Percentiles rank a stretch among this genome's conserved stretches.
Evolutionary conservation across 805 yeast species (phyloP).

Genomic region (Starmerella vaccinii): DNA sequence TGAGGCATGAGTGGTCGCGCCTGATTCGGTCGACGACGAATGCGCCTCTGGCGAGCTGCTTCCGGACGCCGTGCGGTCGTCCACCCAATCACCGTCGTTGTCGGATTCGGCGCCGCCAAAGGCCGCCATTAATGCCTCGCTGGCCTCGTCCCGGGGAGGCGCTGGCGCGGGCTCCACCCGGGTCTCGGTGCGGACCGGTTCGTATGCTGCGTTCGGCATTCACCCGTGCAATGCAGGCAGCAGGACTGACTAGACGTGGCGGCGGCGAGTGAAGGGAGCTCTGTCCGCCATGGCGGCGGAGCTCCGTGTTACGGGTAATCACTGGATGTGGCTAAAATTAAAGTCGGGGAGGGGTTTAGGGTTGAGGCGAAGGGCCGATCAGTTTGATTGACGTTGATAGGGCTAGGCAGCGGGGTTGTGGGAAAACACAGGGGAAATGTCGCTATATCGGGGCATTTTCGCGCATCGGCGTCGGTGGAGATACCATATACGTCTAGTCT

Average conservation of each 20-base stretch:
- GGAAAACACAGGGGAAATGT: background rate
- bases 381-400: too few relatives aligned
- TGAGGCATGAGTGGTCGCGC: background rate
- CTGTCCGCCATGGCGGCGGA: background rate
- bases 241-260: too few relatives aligned
- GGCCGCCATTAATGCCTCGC: constrained; percentile 21
- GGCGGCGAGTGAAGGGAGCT: too few relatives aligned
- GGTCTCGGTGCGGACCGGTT: background rate
- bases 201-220: background rate
- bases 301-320: background rate
- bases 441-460: background rate
- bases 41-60: background rate
- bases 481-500: background rate
- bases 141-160: background rate
- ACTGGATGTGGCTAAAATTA: too few relatives aligned
- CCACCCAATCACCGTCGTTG: constrained; percentile 17
- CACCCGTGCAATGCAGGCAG: background rate
- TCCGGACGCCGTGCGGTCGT: constrained; percentile 9
- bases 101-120: constrained; percentile 19
- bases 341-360: too few relatives aligned
- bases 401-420: background rate
- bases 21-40: background rate
- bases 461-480: background rate
- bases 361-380: too few relatives aligned
- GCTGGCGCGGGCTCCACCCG: background rate